Base-by-base conservation (phyloP, 31 red algal genomes). In the Bonnemaisonia californica region DNA sequence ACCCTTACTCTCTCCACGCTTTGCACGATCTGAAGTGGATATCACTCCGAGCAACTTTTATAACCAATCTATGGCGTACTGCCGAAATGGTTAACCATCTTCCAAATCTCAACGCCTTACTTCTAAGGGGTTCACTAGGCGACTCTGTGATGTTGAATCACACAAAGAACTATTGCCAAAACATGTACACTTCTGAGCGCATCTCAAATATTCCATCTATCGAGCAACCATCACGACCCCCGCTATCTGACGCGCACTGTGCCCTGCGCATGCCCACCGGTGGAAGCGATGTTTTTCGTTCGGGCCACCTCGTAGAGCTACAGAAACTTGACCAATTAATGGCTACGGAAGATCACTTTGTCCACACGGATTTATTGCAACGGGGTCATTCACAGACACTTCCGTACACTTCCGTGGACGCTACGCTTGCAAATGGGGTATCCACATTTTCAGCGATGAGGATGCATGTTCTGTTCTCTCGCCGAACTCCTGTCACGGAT, bases 11-110 rank as follows among this genome's bases (percentile, higher is more conserved):
- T 11, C 76, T 89, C 22, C 11, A 54, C 19, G 51, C 51, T 40
- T 69, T 89, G 4, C 38, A 28, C 4, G 45, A 80, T 24, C 75
- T 89, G 4, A 74, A 64, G 12, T 89, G 85, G 85, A 59, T 89
- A 26, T 89, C 85, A 12, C 75, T 89, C 54, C 74, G 85, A 23
- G 32, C 22, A 27, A 70, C 85, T 31, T 30, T 37, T 48, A 62
- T 89, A 11, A 36, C 66, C 34, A 89, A 89, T 39, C 54, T 81
- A 0, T 74, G 76, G 75, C 63, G 85, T 26, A 54, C 54, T 38
- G 65, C 85, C 5, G 85, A 89, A 18, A 54, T 89, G 27, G 48
- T 89, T 26, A 57, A 74, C 30, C 35, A 27, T 18, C 56, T 89
- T 26, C 85, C 76, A 1, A 57, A 22, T 39, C 76, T 89, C 21